Evolutionary conservation across 495 filamentous ascomycete genomes (phyloP).

Genomic region (Talaromyces ruber): DNA sequence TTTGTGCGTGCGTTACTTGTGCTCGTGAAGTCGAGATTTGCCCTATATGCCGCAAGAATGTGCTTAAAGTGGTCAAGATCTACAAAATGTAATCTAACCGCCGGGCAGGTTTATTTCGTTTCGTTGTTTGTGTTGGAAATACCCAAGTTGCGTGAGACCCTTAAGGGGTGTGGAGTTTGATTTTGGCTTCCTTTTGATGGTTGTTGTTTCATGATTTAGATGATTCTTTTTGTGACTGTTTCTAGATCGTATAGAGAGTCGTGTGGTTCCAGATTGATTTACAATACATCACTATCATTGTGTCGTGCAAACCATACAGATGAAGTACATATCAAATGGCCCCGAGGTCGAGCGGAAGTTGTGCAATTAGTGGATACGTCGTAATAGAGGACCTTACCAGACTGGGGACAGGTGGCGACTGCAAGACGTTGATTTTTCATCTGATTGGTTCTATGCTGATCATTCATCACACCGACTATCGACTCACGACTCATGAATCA

Average conservation of each 20-base stretch:
- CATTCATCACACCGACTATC: background rate
- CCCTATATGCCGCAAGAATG: constrained; percentile 54
- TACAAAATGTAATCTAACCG: constrained; percentile 29
- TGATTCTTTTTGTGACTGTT: background rate
- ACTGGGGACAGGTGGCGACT: background rate
- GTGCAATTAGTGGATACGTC: no score
- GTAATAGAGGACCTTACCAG: no score
- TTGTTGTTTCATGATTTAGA: background rate
- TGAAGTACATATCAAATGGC: no score
- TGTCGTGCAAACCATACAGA: no score
- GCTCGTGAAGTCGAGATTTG: constrained; percentile 55
- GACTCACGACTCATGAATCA: background rate
- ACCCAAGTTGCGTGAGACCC: background rate
- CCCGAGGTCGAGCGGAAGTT: background rate
- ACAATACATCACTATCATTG: no score
- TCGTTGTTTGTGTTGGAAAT: background rate
- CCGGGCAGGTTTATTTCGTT: background rate
- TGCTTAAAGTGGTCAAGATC: constrained; percentile 51
- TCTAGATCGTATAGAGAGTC: background rate
- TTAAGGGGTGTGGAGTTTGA: background rate
- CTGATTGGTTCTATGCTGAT: background rate
- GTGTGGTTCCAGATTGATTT: background rate
- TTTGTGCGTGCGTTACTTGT: constrained; percentile 55
- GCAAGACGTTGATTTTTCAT: background rate
- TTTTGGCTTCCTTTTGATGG: background rate